Conservation (phyloP, 768 basidiomycete species). For the Tricholoma saponaceum region DNA sequence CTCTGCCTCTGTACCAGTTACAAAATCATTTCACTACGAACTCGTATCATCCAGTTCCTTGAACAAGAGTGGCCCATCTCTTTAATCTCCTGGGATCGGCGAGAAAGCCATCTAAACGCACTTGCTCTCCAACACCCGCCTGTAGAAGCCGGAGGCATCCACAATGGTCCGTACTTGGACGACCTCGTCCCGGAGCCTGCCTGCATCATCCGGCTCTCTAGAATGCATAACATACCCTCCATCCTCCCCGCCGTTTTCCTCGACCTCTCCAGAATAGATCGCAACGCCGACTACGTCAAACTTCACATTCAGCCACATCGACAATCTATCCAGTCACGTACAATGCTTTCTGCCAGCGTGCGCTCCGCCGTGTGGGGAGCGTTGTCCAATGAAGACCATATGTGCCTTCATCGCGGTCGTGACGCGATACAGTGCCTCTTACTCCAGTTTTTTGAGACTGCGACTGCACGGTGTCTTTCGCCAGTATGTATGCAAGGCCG, state of each 20-base stretch:
- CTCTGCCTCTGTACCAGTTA: neutral
- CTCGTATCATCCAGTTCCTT: neutral
- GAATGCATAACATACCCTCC: conserved; percentile 1
- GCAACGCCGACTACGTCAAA: neutral
- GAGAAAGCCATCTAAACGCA: neutral
- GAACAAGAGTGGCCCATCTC: neutral
- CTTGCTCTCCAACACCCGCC: neutral
- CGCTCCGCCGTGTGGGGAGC: conserved; percentile 4
- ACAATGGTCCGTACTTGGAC: conserved; percentile 3
- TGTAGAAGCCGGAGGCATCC: neutral
- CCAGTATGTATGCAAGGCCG: neutral
- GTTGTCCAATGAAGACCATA: conserved; percentile 3
- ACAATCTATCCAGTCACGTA: neutral
- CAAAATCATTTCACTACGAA: neutral
- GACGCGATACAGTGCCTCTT: conserved; percentile 1
- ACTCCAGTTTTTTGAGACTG: neutral
- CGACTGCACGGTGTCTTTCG: neutral
- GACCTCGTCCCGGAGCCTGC: conserved; percentile 1
- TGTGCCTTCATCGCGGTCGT: conserved; percentile 4
- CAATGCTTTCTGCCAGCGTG: conserved; percentile 1
- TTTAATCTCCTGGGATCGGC: neutral
- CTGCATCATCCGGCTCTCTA: neutral
- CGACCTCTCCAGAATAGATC: conserved; percentile 4
- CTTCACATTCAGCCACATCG: conserved; percentile 2
- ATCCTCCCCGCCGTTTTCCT: conserved; percentile 5